phyloP scores from a whole-genome alignment of 2,329 filamentous ascomycete genomes.

The Scytalidium sp. region DNA sequence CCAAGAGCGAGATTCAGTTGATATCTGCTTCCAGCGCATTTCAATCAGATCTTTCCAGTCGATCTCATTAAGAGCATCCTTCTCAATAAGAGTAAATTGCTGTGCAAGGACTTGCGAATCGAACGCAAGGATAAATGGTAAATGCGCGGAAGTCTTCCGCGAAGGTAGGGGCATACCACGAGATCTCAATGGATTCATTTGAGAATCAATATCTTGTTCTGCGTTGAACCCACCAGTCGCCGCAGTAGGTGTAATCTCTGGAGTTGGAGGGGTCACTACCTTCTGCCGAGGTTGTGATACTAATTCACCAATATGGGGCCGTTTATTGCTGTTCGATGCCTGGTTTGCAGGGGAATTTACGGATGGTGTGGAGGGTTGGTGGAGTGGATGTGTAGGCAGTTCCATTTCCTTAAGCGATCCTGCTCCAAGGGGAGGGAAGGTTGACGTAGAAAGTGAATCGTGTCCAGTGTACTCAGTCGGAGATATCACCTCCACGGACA shows the following conservation, averaged over 20 bases:
- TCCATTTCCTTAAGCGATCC: slow-evolving; percentile 22
- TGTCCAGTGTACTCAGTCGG: slow-evolving; percentile 26
- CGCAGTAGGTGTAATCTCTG: slow-evolving; percentile 26
- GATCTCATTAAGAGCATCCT: slow-evolving; percentile 80
- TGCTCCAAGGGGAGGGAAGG: slow-evolving; percentile 28
- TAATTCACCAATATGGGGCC: slow-evolving; percentile 33
- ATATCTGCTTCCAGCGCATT: slow-evolving; percentile 75
- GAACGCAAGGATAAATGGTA: slow-evolving; percentile 79
- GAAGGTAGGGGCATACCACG: slow-evolving; percentile 23
- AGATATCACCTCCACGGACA: slow-evolving; percentile 49
- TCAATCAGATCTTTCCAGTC: slow-evolving; percentile 87
- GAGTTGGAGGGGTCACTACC: slow-evolving; percentile 24
- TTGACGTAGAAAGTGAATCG: slow-evolving; percentile 27
- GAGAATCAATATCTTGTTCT: slow-evolving; percentile 15
- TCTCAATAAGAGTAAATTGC: slow-evolving; percentile 82
- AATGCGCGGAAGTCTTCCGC: slow-evolving; percentile 43
- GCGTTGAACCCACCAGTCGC: slow-evolving; percentile 9
- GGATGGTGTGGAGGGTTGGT: slow-evolving; percentile 40
- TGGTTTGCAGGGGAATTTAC: slow-evolving; percentile 46
- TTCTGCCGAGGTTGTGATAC: slow-evolving; percentile 8
- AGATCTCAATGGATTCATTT: slow-evolving; percentile 18
- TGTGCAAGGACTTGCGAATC: slow-evolving; percentile 76
- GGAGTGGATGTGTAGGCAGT: slow-evolving; percentile 20
- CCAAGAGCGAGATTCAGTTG: slow-evolving; percentile 70
- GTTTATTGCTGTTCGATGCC: slow-evolving; percentile 34